A percentile compares a stretch with the other conserved stretches of the same genome.
phyloP scores from a whole-genome alignment of 768 basidiomycete species.

The Zangia roseola region DNA sequence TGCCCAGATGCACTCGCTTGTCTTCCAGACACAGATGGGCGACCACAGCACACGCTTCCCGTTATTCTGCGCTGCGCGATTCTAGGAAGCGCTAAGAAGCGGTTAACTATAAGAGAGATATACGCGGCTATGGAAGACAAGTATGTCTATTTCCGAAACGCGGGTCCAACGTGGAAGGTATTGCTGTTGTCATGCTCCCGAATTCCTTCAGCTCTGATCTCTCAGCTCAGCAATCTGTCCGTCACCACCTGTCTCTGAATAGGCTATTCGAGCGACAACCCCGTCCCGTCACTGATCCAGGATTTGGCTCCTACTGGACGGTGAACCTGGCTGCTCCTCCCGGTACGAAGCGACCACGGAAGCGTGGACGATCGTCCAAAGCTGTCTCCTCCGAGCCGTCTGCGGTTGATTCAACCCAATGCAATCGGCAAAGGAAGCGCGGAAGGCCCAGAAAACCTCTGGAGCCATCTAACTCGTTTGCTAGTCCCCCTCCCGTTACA shows the following conservation, averaged over 20 bases:
- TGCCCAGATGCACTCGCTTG: constrained; percentile 79
- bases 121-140: constrained; percentile 86
- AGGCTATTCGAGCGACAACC: constrained; percentile 80
- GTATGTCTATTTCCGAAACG: constrained; percentile 77
- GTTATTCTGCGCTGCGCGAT: constrained; percentile 85
- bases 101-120: constrained; percentile 81
- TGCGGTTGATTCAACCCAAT: constrained; percentile 7
- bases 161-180: constrained; percentile 87
- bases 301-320: constrained; percentile 88
- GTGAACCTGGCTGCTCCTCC: constrained; percentile 85
- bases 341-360: constrained; percentile 82
- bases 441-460: constrained; percentile 39
- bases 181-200: constrained; percentile 6
- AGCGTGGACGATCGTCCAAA: constrained; percentile 66
- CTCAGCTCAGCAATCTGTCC: constrained; percentile 72
- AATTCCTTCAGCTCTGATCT: constrained; percentile 2
- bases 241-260: constrained; percentile 81
- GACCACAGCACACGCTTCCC: constrained; percentile 82
- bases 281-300: constrained; percentile 80
- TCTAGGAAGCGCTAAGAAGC: constrained; percentile 69
- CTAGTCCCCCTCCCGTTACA: constrained; percentile 16
- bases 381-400: constrained; percentile 25
- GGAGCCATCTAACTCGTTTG: constrained; percentile 16
- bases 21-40: constrained; percentile 73
- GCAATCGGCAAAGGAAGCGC: constrained; percentile 36